phyloP scores from a whole-genome alignment of 2,329 filamentous ascomycete species.

The Cercospora canescens region DNA sequence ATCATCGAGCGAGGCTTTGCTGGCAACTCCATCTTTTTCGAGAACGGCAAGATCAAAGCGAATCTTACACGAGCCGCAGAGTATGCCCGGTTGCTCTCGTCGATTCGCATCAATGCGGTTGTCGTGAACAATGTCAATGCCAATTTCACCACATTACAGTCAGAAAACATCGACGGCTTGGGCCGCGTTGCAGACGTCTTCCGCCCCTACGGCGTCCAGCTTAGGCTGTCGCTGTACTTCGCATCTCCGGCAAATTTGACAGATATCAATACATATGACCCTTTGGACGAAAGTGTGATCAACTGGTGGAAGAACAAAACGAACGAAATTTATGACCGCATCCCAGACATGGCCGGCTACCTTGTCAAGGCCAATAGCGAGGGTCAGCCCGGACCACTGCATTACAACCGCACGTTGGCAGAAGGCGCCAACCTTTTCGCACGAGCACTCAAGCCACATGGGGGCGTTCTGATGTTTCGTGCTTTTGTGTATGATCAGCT shows the following conservation, averaged over 20 bases:
- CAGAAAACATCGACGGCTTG: conserved; percentile 61
- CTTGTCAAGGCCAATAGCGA: conserved; percentile 72
- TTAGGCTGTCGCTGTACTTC: conserved; percentile 69
- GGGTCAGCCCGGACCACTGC: conserved; percentile 68
- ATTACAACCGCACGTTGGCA: conserved; percentile 68
- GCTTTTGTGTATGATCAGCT: conserved; percentile 70
- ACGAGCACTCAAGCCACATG: conserved; percentile 56
- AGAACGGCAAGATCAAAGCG: conserved; percentile 55
- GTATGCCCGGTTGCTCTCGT: conserved; percentile 67
- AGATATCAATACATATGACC: conserved; percentile 63
- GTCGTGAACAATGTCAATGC: conserved; percentile 74
- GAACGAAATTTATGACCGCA: conserved; percentile 56
- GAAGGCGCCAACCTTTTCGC: conserved; percentile 71
- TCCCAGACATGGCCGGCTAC: conserved; percentile 70
- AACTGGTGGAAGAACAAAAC: conserved; percentile 65
- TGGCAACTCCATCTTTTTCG: conserved; percentile 69
- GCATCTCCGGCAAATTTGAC: conserved; percentile 61
- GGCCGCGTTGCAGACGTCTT: conserved; percentile 64
- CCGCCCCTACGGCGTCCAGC: conserved; percentile 65
- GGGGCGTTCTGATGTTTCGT: conserved; percentile 67
- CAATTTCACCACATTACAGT: conserved; percentile 57
- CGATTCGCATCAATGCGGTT: conserved; percentile 65
- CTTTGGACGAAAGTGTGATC: conserved; percentile 60
- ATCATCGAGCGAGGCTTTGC: conserved; percentile 67
- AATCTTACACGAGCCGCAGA: conserved; percentile 61